Percentiles rank a stretch among this genome's conserved stretches.
phyloP scores from a whole-genome alignment of 805 yeast genomes.

The Myxozyma neotropica region DNA sequence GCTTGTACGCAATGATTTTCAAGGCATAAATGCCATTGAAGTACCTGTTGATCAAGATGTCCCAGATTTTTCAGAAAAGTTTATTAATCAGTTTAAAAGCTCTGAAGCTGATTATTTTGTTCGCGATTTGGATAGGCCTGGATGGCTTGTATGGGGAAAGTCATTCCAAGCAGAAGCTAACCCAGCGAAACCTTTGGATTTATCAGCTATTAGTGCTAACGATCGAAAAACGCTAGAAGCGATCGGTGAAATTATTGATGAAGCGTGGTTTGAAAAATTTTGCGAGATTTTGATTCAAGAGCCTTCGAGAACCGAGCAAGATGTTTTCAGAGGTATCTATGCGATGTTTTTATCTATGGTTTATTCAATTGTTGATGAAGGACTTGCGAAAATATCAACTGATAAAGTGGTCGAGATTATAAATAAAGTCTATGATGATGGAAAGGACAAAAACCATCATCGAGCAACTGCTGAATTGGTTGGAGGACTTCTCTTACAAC shows the following conservation, averaged over 20 bases:
- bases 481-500: conserved; percentile 59
- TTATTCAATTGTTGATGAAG: conserved; percentile 53
- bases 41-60: conserved; percentile 50
- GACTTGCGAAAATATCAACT: conserved; percentile 49
- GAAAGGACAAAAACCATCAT: conserved; percentile 74
- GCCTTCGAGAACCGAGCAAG: conserved; percentile 52
- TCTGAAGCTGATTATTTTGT: conserved; percentile 56
- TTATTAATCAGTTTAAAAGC: conserved; percentile 57
- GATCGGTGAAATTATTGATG: conserved; percentile 53
- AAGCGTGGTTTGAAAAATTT: conserved; percentile 60
- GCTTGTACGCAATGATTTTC: conserved; percentile 45
- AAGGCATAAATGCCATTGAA: conserved; percentile 43
- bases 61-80: conserved; percentile 46
- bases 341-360: conserved; percentile 60
- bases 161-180: conserved; percentile 44
- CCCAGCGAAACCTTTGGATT: conserved; percentile 16
- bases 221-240: conserved; percentile 40
- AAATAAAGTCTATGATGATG: conserved; percentile 50
- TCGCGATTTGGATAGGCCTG: conserved; percentile 59
- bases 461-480: conserved; percentile 72
- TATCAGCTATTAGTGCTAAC: conserved; percentile 41
- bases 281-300: conserved; percentile 60
- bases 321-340: conserved; percentile 66
- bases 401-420: conserved; percentile 58
- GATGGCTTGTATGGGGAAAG: conserved; percentile 79